Conservation (phyloP, 192 early-diverging fungal genomes). For the Phycomyces nitens region DNA sequence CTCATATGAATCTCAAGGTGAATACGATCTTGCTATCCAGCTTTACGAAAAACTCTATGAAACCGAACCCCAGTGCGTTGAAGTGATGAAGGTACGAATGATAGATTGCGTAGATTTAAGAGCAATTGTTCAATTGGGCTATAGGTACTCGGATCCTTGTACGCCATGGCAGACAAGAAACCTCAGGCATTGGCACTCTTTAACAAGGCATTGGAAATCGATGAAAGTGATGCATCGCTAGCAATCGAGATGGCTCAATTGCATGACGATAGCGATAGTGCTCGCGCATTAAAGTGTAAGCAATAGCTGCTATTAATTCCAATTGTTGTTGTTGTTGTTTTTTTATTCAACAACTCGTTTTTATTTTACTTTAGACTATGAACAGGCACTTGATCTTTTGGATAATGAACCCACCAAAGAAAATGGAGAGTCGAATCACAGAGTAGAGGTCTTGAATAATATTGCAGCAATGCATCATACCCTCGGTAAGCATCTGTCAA, state of each 20-base stretch:
- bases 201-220: constrained; percentile 57
- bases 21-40: constrained; percentile 41
- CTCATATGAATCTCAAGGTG: constrained; percentile 18
- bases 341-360: too few species aligned
- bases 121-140: too few species aligned
- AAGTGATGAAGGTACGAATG: constrained; percentile 53
- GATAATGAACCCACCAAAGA: constrained; percentile 13
- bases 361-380: too few species aligned
- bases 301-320: too few species aligned
- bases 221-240: constrained; percentile 50
- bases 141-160: constrained; percentile 57
- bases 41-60: constrained; percentile 59
- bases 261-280: constrained; percentile 49
- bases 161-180: constrained; percentile 60
- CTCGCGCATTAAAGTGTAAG: constrained; percentile 27
- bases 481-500: constrained; percentile 27
- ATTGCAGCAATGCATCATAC: constrained; percentile 76
- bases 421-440: constrained; percentile 17
- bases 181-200: constrained; percentile 63
- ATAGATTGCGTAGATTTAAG: too few species aligned
- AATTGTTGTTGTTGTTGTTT: too few species aligned
- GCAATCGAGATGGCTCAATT: constrained; percentile 64
- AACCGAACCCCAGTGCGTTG: constrained; percentile 59
- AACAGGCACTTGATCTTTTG: constrained; percentile 24
- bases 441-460: constrained; percentile 78